phyloP scores from a whole-genome alignment of 2,329 filamentous ascomycete species.

The Aureobasidium vineae region DNA sequence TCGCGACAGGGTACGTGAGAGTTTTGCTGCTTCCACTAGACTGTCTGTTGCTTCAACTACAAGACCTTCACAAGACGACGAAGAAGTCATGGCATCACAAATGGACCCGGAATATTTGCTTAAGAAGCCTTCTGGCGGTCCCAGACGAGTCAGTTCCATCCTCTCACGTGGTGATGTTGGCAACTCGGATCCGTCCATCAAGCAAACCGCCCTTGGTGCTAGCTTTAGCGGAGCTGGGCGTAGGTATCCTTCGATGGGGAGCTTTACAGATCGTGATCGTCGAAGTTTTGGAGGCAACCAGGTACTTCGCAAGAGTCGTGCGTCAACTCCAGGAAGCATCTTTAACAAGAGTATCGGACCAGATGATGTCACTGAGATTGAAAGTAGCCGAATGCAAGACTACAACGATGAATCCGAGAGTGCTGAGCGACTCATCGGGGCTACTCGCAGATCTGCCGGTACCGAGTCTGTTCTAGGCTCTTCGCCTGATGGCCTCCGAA shows the following conservation, averaged over 20 bases:
- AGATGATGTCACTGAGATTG: constrained; percentile 40
- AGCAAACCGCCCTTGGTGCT: constrained; percentile 39
- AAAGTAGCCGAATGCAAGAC: constrained; percentile 33
- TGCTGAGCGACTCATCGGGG: constrained; percentile 24
- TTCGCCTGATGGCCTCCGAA: constrained; percentile 36
- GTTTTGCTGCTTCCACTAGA: constrained; percentile 60
- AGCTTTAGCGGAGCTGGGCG: constrained; percentile 55
- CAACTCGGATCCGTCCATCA: constrained; percentile 35
- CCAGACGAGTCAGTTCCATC: constrained; percentile 87
- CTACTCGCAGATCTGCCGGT: constrained; percentile 26
- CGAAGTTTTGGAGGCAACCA: constrained; percentile 54
- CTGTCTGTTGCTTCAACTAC: constrained; percentile 31
- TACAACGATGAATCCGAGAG: constrained; percentile 27
- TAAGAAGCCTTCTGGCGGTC: constrained; percentile 54
- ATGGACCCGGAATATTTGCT: constrained; percentile 52
- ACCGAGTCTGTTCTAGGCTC: constrained; percentile 33
- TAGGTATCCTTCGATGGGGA: constrained; percentile 72
- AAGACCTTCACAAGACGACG: constrained; percentile 38
- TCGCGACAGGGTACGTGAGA: constrained; percentile 69
- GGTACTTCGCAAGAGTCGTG: constrained; percentile 48
- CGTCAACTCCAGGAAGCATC: constrained; percentile 55
- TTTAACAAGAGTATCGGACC: constrained; percentile 37
- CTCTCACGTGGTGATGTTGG: constrained; percentile 84
- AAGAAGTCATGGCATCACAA: constrained; percentile 50
- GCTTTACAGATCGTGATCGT: constrained; percentile 55